phyloP scores from a whole-genome alignment of 805 yeast species.

The Teunomyces barrocoloradensis region DNA sequence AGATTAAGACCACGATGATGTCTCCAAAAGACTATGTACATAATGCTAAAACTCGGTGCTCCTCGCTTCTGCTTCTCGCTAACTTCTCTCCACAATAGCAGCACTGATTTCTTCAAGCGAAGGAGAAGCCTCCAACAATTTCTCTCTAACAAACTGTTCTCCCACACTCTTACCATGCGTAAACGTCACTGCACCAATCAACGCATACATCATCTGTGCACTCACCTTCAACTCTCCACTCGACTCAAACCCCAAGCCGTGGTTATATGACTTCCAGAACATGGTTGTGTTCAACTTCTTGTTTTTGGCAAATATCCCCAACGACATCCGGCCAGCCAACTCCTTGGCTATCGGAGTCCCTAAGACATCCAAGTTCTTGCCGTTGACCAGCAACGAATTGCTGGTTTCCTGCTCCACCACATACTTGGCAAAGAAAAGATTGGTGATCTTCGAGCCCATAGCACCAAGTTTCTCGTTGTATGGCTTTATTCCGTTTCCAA shows the following conservation, averaged over 20 bases:
- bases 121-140: constrained; percentile 36
- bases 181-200: constrained; percentile 66
- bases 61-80: not conserved
- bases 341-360: constrained; percentile 56
- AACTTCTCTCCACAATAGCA: constrained; percentile 20
- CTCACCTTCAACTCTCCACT: constrained; percentile 59
- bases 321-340: constrained; percentile 47
- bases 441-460: constrained; percentile 65
- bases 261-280: constrained; percentile 66
- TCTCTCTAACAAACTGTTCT: constrained; percentile 53
- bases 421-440: constrained; percentile 45
- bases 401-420: constrained; percentile 30
- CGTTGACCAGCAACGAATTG: constrained; percentile 38
- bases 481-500: constrained; percentile 87
- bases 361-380: constrained; percentile 54
- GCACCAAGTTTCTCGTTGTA: constrained; percentile 82
- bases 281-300: constrained; percentile 50
- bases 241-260: constrained; percentile 39
- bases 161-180: constrained; percentile 61
- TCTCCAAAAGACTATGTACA: not conserved
- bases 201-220: constrained; percentile 55
- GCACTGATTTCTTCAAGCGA: constrained; percentile 36
- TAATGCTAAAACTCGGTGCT: not conserved
- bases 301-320: constrained; percentile 52
- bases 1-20: not conserved